Percentiles rank a stretch among this genome's conserved stretches.
These are phyloP conservation scores for Lagenaria siceraria DNA, from an alignment of 306 rosid species.

Conservation along the genomic window DNA sequence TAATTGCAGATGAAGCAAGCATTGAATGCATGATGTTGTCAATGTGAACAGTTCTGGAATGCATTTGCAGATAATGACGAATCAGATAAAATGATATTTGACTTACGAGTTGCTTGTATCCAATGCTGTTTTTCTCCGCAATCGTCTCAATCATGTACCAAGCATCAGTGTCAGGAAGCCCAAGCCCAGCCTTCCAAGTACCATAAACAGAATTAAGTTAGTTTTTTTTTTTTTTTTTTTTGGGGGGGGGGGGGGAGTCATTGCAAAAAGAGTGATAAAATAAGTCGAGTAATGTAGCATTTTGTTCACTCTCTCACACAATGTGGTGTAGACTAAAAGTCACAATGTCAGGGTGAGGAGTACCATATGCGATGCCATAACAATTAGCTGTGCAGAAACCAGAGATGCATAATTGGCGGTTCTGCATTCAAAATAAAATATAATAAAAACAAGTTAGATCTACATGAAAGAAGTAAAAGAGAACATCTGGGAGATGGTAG, in stretches of 20 bases:
- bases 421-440: conserved; percentile 24
- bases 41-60: neutral
- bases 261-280: neutral
- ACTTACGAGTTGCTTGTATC: conserved; percentile 91
- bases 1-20: neutral
- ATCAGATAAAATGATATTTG: conserved; percentile 1
- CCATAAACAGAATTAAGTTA: conserved; percentile 12
- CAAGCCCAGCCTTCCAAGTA: conserved; percentile 74
- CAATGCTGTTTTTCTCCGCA: conserved; percentile 81
- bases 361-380: conserved; percentile 92
- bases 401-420: conserved; percentile 79
- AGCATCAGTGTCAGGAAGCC: conserved; percentile 84
- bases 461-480: neutral
- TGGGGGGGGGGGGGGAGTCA: neutral
- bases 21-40: neutral
- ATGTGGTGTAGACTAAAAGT: too few species aligned
- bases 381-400: conserved; percentile 72
- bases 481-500: neutral
- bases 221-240: neutral
- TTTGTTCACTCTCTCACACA: neutral
- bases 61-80: neutral
- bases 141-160: conserved; percentile 95
- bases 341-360: neutral
- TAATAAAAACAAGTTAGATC: neutral
- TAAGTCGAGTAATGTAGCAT: neutral